A percentile compares a stretch with the other conserved stretches of the same genome.
phyloP scores from a whole-genome alignment of 352 stramenopile species.

The Globisporangium uncinulatum region DNA sequence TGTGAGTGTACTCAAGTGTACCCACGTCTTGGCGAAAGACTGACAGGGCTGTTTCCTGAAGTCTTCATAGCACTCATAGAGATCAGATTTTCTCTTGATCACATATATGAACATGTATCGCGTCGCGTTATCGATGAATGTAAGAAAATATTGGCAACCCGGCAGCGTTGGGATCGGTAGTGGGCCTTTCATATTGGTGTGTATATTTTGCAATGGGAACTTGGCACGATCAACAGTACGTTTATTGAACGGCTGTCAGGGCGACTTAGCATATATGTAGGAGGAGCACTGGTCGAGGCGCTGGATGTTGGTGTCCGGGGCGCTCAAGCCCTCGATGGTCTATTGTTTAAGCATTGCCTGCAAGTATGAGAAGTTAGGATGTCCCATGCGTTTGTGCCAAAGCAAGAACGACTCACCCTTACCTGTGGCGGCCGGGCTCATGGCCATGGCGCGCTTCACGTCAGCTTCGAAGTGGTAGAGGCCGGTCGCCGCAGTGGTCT shows the following conservation, averaged over 20 bases:
- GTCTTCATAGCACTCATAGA: too few species aligned
- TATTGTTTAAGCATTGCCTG: not conserved
- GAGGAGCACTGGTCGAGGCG: not conserved
- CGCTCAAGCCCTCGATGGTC: not conserved
- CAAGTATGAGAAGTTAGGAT: not conserved
- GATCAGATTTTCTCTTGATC: too few species aligned
- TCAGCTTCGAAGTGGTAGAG: not conserved
- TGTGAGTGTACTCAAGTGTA: too few species aligned
- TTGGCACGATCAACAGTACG: not conserved
- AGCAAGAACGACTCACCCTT: not conserved
- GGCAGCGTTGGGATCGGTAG: too few species aligned
- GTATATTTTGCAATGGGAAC: not conserved
- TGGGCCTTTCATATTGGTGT: not conserved
- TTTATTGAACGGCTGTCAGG: not conserved
- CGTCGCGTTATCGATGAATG: too few species aligned
- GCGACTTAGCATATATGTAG: not conserved
- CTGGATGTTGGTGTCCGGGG: too few species aligned
- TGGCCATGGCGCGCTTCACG: not conserved
- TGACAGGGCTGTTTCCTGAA: too few species aligned
- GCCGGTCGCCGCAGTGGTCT: too few species aligned
- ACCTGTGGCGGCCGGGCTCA: not conserved
- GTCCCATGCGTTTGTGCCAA: constrained; percentile 1
- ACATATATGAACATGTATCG: too few species aligned
- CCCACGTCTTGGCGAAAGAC: too few species aligned
- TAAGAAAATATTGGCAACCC: too few species aligned